Base-by-base conservation (phyloP, 192 early-diverging fungal species). In the Paraglomus occultum region DNA sequence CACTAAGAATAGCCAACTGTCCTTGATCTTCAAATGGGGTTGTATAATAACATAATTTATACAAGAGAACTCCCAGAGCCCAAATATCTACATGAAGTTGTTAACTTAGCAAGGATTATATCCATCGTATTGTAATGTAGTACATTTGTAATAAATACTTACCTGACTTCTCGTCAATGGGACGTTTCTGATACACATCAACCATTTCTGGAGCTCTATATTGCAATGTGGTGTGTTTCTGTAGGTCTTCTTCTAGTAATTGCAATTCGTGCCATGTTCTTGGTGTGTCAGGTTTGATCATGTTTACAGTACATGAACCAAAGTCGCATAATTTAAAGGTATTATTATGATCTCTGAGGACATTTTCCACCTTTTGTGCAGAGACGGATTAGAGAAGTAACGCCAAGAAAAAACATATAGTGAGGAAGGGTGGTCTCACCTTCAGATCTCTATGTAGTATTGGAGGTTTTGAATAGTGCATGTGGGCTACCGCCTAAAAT, bases 181-280 rank as follows among this genome's bases (percentile, higher is more conserved):
- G 93, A 40, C 79, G 74, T 46, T 84, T 88, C 79, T 90, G 82
- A 74, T 95, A 97, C 60, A 98, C 72, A 82, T 98, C 95, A 68
- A 94, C 82, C 87, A 98, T 89, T 75, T 98, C 96, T 4, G 96
- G 96, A 2, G 96, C 89, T 14, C 96, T 83, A 79, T 99, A 99
- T 76, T 99, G 94, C 20, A 95, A 74, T 18, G 96, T 99, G 1
- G 96, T 99, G 68, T 87, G 85, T 62, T 84, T 85, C 74, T 89
- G 88, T 57, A 98, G 87, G 68, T 98, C 96, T 9, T 97, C 96
- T 60, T 98, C 95, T 42, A 96, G 47, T 9, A 73, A 70, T 63
- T 88, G 83, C 42, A 95, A 87, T 65, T 95, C 88, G 46, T 77
- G 79, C 23, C 88, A 82, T 12, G 84, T 74, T 40, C 88, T 76